These are phyloP conservation scores for Earliella scabrosa DNA, from an alignment of 1,284 basidiomycete genomes.

Conservation along the genomic window DNA sequence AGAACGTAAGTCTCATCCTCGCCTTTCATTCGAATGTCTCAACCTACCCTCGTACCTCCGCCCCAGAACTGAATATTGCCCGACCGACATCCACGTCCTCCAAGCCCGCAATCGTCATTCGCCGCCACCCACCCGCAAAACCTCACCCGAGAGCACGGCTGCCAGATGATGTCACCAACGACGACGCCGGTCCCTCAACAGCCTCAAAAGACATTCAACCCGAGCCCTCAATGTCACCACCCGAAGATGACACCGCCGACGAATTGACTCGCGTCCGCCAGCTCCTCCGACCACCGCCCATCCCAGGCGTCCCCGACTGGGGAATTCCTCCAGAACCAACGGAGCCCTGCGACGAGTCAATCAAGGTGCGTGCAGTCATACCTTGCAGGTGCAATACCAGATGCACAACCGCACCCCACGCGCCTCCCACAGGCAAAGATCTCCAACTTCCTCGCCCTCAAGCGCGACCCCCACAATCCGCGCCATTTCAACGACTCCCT, in stretches of 20 bases:
- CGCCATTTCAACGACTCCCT: constrained; percentile 95
- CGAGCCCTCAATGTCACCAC: no score
- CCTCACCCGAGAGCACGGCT: constrained; percentile 52
- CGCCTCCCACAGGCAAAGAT: constrained; percentile 80
- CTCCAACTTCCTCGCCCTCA: constrained; percentile 74
- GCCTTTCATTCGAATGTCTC: no score
- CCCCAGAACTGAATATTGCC: neutral
- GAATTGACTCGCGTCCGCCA: constrained; percentile 57
- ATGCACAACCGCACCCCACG: no score
- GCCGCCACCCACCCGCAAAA: constrained; percentile 51
- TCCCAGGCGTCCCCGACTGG: constrained; percentile 72
- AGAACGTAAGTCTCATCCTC: constrained; percentile 50
- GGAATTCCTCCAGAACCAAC: constrained; percentile 73
- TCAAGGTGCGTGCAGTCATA: constrained; percentile 53
- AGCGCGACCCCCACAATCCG: constrained; percentile 61
- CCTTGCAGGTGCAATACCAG: no score
- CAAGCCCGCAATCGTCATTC: constrained; percentile 63
- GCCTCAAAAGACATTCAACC: neutral
- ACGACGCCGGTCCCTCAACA: constrained; percentile 12
- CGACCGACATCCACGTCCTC: constrained; percentile 6
- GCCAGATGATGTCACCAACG: constrained; percentile 43
- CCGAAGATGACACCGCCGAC: constrained; percentile 32
- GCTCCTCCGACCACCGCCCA: constrained; percentile 63
- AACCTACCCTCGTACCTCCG: neutral
- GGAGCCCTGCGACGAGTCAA: constrained; percentile 57